These are phyloP conservation scores for Iris pallida DNA, from an alignment of 116 monocot species.

Conservation along the genomic window DNA sequence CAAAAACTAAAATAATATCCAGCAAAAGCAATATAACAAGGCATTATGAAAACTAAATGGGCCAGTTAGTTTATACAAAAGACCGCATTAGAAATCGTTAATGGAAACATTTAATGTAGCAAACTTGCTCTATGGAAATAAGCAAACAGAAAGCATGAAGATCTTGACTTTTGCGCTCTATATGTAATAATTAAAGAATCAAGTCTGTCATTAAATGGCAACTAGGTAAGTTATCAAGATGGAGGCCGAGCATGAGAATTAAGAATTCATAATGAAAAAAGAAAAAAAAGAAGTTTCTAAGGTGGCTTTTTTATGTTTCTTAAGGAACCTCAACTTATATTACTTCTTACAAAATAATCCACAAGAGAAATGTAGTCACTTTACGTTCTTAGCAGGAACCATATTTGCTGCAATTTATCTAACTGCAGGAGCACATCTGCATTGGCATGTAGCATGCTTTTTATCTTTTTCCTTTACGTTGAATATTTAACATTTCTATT, in stretches of 20 bases:
- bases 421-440: not conserved
- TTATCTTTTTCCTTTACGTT: not conserved
- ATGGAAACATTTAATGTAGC: too few relatives aligned
- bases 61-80: not conserved
- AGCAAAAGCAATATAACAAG: not conserved
- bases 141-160: too few relatives aligned
- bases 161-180: not conserved
- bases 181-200: not conserved
- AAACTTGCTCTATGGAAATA: too few relatives aligned
- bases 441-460: not conserved
- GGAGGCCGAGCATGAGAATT: not conserved
- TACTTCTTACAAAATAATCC: not conserved
- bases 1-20: not conserved
- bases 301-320: not conserved
- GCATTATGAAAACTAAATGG: not conserved
- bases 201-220: not conserved
- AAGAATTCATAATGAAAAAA: not conserved
- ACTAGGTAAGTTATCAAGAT: not conserved
- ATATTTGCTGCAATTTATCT: not conserved
- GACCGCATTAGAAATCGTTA: not conserved
- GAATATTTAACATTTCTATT: not conserved
- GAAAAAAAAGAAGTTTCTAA: not conserved
- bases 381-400: not conserved
- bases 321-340: not conserved
- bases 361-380: not conserved